These are phyloP conservation scores for Pseudogymnoascus sp. DNA, from an alignment of 2,329 filamentous ascomycete genomes.

Conservation along the genomic window DNA sequence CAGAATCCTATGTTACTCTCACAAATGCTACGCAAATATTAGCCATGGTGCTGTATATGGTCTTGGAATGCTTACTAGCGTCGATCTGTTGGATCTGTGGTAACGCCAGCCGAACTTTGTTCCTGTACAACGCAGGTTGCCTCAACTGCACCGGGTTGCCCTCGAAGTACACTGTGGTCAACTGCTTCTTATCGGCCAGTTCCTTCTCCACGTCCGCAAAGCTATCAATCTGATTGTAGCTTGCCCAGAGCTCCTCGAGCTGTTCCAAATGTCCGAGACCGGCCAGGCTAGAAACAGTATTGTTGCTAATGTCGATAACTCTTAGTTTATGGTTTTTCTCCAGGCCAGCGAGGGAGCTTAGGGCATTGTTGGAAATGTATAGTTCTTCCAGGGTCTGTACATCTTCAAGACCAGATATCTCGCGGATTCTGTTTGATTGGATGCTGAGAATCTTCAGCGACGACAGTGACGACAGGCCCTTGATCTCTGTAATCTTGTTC, in stretches of 20 bases:
- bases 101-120: constrained; percentile 82
- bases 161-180: constrained; percentile 93
- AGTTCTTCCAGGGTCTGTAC: constrained; percentile 78
- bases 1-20: constrained; percentile 21
- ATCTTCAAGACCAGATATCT: constrained; percentile 65
- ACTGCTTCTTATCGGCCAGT: constrained; percentile 65
- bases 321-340: constrained; percentile 58
- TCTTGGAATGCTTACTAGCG: constrained; percentile 64
- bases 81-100: constrained; percentile 91
- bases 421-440: constrained; percentile 85
- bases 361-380: constrained; percentile 91
- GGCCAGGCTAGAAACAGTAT: constrained; percentile 66
- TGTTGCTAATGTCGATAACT: constrained; percentile 83
- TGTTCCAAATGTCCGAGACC: constrained; percentile 61
- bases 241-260: constrained; percentile 90
- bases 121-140: constrained; percentile 78
- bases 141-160: constrained; percentile 80
- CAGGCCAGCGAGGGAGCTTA: constrained; percentile 68
- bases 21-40: constrained; percentile 22
- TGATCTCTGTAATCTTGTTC: constrained; percentile 87
- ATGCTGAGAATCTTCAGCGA: constrained; percentile 85
- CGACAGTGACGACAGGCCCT: constrained; percentile 63
- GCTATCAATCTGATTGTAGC: constrained; percentile 72
- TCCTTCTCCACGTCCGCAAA: constrained; percentile 76
- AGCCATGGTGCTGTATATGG: not conserved